A percentile compares a stretch with the other conserved stretches of the same genome.
phyloP scores from a whole-genome alignment of 2,329 filamentous ascomycete genomes.

The Fusarium globosum region DNA sequence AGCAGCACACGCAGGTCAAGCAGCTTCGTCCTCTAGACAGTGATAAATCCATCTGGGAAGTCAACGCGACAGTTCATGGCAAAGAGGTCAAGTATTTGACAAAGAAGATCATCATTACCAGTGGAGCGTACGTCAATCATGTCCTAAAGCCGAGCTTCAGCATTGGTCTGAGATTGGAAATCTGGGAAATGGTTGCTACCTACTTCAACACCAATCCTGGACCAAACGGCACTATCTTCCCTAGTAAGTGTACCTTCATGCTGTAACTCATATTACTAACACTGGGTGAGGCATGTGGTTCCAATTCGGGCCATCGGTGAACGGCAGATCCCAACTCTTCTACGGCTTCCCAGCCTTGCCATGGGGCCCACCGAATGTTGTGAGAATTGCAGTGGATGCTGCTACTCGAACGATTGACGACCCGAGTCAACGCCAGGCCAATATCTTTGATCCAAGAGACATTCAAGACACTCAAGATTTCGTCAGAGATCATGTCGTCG shows the following conservation, averaged over 20 bases:
- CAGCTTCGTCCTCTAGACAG: slow-evolving; percentile 2
- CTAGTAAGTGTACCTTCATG: not conserved
- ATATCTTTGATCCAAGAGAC: slow-evolving; percentile 2
- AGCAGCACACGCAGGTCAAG: slow-evolving; percentile 22
- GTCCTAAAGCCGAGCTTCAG: slow-evolving; percentile 23
- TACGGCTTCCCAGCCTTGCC: slow-evolving; percentile 27
- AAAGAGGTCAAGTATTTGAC: not conserved
- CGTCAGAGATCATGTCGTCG: slow-evolving; percentile 19
- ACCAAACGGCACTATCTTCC: slow-evolving; percentile 28
- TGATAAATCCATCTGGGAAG: slow-evolving; percentile 12
- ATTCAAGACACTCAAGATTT: slow-evolving; percentile 24
- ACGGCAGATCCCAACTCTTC: slow-evolving; percentile 20
- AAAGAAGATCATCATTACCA: slow-evolving; percentile 23
- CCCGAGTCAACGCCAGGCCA: slow-evolving; percentile 5
- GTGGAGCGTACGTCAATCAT: slow-evolving; percentile 25
- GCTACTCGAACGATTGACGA: slow-evolving; percentile 19
- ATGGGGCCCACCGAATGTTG: slow-evolving; percentile 27
- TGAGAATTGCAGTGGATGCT: slow-evolving; percentile 30
- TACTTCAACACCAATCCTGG: slow-evolving; percentile 33
- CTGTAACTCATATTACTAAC: rapidly evolving
- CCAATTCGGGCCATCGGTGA: slow-evolving; percentile 10
- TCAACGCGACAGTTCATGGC: not conserved
- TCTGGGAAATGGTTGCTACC: slow-evolving; percentile 34
- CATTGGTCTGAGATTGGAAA: slow-evolving; percentile 21
- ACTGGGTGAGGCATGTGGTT: slow-evolving; percentile 23